Conservation (phyloP, 2,329 filamentous ascomycete species). For the Leptographium lundbergii region DNA sequence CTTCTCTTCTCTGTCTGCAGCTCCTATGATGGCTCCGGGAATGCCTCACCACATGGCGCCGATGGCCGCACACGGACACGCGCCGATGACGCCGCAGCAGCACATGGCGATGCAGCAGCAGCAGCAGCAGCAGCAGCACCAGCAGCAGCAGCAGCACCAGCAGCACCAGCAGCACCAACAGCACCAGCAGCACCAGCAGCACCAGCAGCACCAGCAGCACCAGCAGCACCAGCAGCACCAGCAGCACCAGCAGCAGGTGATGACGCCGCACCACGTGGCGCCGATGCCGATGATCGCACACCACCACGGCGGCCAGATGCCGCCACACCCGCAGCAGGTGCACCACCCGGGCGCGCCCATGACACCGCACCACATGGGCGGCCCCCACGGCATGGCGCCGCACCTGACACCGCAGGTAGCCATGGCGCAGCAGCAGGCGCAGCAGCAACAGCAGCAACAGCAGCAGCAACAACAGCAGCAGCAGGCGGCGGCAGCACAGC, state of each 20-base stretch:
- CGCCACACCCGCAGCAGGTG: background rate
- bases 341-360: background rate
- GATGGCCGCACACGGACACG: slow-evolving; percentile 2
- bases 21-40: slow-evolving; percentile 10
- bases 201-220: slow-evolving; percentile 4
- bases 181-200: slow-evolving; percentile 4
- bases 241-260: slow-evolving; percentile 2
- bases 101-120: slow-evolving; percentile 3
- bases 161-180: slow-evolving; percentile 5
- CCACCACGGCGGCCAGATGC: background rate
- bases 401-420: slow-evolving; percentile 1
- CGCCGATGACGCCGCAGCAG: slow-evolving; percentile 6
- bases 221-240: slow-evolving; percentile 4
- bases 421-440: slow-evolving; percentile 1
- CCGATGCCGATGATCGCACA: slow-evolving; percentile 4
- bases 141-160: slow-evolving; percentile 2
- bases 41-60: slow-evolving; percentile 8
- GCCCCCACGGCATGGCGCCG: slow-evolving; percentile 3
- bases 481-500: slow-evolving; percentile 30
- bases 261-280: slow-evolving; percentile 1
- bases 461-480: slow-evolving; percentile 16
- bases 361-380: background rate
- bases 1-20: background rate
- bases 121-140: slow-evolving; percentile 3
- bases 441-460: background rate